Conservation (phyloP, 2,329 filamentous ascomycete genomes). For the Anisogramma anomala region DNA sequence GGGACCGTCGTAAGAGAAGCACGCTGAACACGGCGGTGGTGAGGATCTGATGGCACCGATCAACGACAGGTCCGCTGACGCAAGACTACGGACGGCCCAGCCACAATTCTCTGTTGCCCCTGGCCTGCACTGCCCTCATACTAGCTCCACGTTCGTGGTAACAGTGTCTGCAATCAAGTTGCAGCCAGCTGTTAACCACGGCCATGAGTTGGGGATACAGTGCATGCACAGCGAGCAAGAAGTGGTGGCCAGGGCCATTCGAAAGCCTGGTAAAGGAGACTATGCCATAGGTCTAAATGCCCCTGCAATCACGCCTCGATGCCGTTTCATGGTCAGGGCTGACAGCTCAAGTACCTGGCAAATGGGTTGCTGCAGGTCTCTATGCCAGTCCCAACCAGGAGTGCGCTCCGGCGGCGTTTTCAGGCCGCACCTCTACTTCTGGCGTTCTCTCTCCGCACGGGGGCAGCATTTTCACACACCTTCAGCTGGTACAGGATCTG, state of each 20-base stretch:
- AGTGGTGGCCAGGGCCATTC: too few species aligned
- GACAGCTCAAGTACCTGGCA: too few species aligned
- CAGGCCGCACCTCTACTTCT: neutral
- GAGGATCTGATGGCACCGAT: slow-evolving; percentile 48
- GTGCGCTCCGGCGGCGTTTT: neutral
- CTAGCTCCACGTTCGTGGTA: neutral
- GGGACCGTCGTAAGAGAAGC: slow-evolving; percentile 56
- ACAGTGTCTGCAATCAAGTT: too few species aligned
- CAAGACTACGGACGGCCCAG: neutral
- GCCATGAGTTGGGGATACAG: neutral
- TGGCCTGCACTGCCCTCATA: too few species aligned
- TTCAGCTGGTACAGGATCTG: slow-evolving; percentile 91
- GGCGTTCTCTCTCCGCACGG: neutral
- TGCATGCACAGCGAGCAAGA: neutral
- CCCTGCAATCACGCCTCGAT: too few species aligned
- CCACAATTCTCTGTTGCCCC: neutral
- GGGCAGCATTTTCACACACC: slow-evolving; percentile 28
- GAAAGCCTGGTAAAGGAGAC: too few species aligned
- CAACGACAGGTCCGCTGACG: neutral
- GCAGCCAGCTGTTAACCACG: too few species aligned
- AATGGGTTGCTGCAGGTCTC: too few species aligned
- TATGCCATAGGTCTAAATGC: too few species aligned
- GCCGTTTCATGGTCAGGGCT: too few species aligned
- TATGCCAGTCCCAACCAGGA: neutral
- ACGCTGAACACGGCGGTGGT: slow-evolving; percentile 83